These are phyloP conservation scores for Elsinoe perseae DNA, from an alignment of 2,329 filamentous ascomycete genomes.

Conservation along the genomic window DNA sequence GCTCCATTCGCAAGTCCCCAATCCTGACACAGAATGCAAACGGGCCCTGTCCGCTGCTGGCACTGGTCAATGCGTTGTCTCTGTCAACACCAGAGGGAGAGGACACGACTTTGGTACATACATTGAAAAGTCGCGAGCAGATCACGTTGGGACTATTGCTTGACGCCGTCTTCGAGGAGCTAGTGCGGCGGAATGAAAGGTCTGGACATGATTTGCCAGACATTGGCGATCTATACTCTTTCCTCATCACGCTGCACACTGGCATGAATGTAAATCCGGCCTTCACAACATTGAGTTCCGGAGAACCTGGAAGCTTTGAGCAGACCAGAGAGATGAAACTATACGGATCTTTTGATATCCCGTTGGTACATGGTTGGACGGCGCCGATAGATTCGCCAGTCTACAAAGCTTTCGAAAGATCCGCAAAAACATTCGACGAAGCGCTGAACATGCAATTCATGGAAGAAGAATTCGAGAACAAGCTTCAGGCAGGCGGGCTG, in stretches of 20 bases:
- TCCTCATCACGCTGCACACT: constrained; percentile 80
- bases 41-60: constrained; percentile 86
- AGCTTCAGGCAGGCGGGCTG: constrained; percentile 58
- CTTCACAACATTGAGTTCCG: constrained; percentile 56
- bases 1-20: constrained; percentile 67
- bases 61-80: constrained; percentile 84
- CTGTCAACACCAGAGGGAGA: constrained; percentile 64
- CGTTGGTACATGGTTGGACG: constrained; percentile 89
- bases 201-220: constrained; percentile 66
- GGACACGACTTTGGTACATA: constrained; percentile 66
- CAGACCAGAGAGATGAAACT: constrained; percentile 81
- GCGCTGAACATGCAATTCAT: constrained; percentile 81
- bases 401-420: constrained; percentile 62
- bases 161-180: constrained; percentile 85
- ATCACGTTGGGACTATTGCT: constrained; percentile 79
- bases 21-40: constrained; percentile 91
- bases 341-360: constrained; percentile 81
- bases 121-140: constrained; percentile 72
- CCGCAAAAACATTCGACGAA: constrained; percentile 81
- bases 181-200: constrained; percentile 61
- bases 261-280: constrained; percentile 98
- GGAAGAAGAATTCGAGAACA: constrained; percentile 80
- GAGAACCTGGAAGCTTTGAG: constrained; percentile 67
- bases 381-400: constrained; percentile 59
- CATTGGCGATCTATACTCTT: constrained; percentile 77